Percentiles rank a stretch among this genome's conserved stretches.
These are phyloP conservation scores for Globisporangium radiosum DNA, from an alignment of 352 stramenopile species.

Conservation along the genomic window DNA sequence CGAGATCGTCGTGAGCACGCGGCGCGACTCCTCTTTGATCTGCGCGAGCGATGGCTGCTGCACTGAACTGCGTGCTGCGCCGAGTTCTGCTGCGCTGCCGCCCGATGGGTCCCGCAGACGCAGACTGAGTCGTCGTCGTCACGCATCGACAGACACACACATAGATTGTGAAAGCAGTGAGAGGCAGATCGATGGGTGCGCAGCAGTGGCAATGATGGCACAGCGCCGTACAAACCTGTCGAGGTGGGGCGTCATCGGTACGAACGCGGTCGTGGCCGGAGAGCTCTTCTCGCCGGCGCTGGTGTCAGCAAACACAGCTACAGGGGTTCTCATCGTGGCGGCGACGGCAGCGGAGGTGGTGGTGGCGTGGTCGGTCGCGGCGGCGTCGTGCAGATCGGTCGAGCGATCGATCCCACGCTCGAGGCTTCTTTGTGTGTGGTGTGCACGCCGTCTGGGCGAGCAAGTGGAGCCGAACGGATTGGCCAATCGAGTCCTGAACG, in stretches of 20 bases:
- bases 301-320: too few species aligned
- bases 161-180: slow-evolving; percentile 1
- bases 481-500: too few species aligned
- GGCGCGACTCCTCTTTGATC: slow-evolving; percentile 35
- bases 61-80: slow-evolving; percentile 19
- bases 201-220: neutral
- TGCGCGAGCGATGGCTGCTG: slow-evolving; percentile 22
- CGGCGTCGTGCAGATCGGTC: too few species aligned
- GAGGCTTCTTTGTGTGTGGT: too few species aligned
- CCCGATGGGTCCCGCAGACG: slow-evolving; percentile 21
- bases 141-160: slow-evolving; percentile 13
- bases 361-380: too few species aligned
- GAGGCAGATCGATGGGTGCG: slow-evolving; percentile 7
- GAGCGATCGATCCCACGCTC: too few species aligned
- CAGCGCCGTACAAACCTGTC: slow-evolving; percentile 16
- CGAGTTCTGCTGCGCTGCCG: slow-evolving; percentile 26
- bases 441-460: too few species aligned
- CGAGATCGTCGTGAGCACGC: slow-evolving; percentile 49
- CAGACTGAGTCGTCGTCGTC: neutral
- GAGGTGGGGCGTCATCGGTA: slow-evolving; percentile 25
- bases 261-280: slow-evolving; percentile 12
- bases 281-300: neutral
- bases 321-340: too few species aligned
- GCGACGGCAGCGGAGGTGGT: too few species aligned
- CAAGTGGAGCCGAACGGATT: too few species aligned